These are phyloP conservation scores for Avena eriantha DNA, from an alignment of 176 grass and related monocot species.

Conservation along the genomic window DNA sequence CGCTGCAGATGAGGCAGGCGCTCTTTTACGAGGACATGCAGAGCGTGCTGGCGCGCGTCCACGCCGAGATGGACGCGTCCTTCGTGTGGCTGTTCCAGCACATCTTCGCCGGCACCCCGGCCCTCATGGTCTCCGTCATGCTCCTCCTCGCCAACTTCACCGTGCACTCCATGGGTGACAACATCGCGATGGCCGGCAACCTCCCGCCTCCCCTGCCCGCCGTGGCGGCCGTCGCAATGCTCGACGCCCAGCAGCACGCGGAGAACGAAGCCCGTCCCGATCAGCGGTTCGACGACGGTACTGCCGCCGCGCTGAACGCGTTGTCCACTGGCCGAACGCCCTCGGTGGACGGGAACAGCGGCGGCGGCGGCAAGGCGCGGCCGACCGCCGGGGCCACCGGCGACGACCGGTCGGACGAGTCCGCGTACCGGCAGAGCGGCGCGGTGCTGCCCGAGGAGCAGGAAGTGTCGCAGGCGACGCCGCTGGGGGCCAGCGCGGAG, in stretches of 20 bases:
- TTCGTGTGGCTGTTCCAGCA: constrained; percentile 99
- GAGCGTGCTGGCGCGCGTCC: constrained; percentile 60
- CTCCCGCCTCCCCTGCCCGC: constrained; percentile 36
- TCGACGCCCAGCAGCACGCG: constrained; percentile 45
- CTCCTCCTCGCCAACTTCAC: constrained; percentile 97
- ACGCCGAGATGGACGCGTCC: constrained; percentile 86
- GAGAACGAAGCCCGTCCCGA: constrained; percentile 22
- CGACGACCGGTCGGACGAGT: constrained; percentile 63
- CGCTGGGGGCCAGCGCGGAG: constrained; percentile 9
- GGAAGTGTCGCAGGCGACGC: constrained; percentile 33
- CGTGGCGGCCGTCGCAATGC: constrained; percentile 37
- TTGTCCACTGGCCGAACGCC: constrained; percentile 54
- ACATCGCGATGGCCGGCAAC: constrained; percentile 40
- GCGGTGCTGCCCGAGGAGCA: constrained; percentile 46
- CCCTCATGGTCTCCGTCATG: constrained; percentile 96
- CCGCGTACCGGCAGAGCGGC: constrained; percentile 37
- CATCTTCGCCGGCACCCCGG: constrained; percentile 87
- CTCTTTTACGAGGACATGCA: constrained; percentile 76
- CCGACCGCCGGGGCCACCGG: constrained; percentile 73
- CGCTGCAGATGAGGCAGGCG: constrained; percentile 69
- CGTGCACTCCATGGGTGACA: constrained; percentile 79
- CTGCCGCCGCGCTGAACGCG: constrained; percentile 41
- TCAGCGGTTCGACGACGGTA: constrained; percentile 50
- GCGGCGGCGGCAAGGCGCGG: constrained; percentile 71
- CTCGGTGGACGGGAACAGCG: constrained; percentile 64